Evolutionary conservation across 306 rosid species (phyloP).

Genomic region (Glycine latifolia): DNA sequence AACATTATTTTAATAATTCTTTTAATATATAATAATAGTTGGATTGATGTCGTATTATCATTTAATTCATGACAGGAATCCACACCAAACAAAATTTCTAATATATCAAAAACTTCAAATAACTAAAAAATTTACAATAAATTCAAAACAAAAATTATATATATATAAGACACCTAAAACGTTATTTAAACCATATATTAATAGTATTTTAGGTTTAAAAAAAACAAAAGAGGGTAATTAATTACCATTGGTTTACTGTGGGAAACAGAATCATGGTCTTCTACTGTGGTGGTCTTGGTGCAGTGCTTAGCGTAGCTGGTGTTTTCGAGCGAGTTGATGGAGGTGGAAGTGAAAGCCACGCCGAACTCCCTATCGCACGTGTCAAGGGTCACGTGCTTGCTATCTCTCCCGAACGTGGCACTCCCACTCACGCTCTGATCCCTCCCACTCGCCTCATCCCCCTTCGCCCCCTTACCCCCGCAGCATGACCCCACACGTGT

Average conservation of each 20-base stretch:
- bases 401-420: conserved; percentile 63
- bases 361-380: conserved; percentile 61
- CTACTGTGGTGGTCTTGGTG: conserved; percentile 58
- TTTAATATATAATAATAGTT: no score
- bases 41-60: no score
- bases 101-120: no score
- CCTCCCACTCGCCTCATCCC: conserved; percentile 54
- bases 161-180: no score
- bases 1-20: no score
- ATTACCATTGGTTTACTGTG: conserved; percentile 72
- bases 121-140: no score
- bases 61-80: no score
- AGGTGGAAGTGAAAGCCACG: conserved; percentile 58
- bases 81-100: no score
- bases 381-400: conserved; percentile 58
- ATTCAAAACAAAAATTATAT: no score
- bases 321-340: conserved; percentile 69
- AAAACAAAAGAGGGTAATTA: no score
- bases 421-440: conserved; percentile 66
- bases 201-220: no score
- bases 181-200: no score
- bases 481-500: conserved; percentile 62
- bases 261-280: conserved; percentile 85
- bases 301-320: conserved; percentile 60
- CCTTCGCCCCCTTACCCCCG: conserved; percentile 36